Evolutionary conservation across 2,329 filamentous ascomycete genomes (phyloP).

Genomic region (Ampelomyces quisqualis): DNA sequence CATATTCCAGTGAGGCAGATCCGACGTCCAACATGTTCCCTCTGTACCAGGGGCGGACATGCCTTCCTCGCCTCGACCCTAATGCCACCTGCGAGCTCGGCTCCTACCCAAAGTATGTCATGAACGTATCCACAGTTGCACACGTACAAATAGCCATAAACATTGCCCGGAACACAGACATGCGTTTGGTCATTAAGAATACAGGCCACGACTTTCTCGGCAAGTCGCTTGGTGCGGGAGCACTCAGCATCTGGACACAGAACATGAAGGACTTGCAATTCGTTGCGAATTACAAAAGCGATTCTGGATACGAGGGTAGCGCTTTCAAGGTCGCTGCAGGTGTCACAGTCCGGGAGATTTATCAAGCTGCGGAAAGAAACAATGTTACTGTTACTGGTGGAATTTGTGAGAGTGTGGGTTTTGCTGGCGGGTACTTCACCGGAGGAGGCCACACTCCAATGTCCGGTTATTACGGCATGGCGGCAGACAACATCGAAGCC

Average conservation of each 20-base stretch:
- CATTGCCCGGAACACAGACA: slow-evolving; percentile 1
- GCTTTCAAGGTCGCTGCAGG: slow-evolving; percentile 31
- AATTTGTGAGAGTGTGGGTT: slow-evolving; percentile 30
- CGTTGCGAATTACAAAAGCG: slow-evolving; percentile 12
- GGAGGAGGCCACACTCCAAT: slow-evolving; percentile 29
- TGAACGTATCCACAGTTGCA: slow-evolving; percentile 10
- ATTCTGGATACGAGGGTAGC: slow-evolving; percentile 17
- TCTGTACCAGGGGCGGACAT: slow-evolving; percentile 12
- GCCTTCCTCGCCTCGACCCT: slow-evolving; percentile 5
- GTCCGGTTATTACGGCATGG: slow-evolving; percentile 21
- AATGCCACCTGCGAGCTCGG: slow-evolving; percentile 13
- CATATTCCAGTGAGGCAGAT: slow-evolving; percentile 9
- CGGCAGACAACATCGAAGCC: slow-evolving; percentile 25
- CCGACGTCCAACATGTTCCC: slow-evolving; percentile 15
- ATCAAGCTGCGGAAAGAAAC: slow-evolving; percentile 16
- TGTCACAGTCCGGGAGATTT: slow-evolving; percentile 22
- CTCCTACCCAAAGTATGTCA: slow-evolving; percentile 7
- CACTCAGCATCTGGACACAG: slow-evolving; percentile 35
- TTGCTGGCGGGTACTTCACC: slow-evolving; percentile 7
- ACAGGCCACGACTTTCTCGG: slow-evolving; percentile 25
- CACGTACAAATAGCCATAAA: slow-evolving; percentile 14
- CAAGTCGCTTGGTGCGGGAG: slow-evolving; percentile 26
- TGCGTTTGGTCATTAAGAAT: slow-evolving; percentile 21
- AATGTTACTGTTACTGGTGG: slow-evolving; percentile 26
- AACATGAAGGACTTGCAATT: slow-evolving; percentile 24